Base-by-base conservation (phyloP, 345 rosid genomes). In the Eucalyptus regnans region DNA sequence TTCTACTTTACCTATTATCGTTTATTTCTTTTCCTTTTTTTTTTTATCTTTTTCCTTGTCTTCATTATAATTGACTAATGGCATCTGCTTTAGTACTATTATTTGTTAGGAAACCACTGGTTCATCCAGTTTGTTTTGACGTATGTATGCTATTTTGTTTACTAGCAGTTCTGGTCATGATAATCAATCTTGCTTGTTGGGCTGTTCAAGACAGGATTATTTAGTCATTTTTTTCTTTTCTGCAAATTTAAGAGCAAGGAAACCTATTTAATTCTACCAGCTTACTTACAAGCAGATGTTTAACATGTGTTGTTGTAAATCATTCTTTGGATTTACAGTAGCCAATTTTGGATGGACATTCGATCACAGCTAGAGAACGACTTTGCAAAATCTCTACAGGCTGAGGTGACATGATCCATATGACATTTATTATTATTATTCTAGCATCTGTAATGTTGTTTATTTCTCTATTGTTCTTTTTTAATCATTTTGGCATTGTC, bases 271-370 rank as follows among this genome's bases (percentile, higher is more conserved):
- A 71, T 71, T 33, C 48, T 76, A 11, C 29, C 46, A 76, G 8
- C 8, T 12, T 41, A 41, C 84, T n/a, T 41, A 41, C 48, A 3
- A 20, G 22, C 7, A 20, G 84, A 76, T 8, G 9, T 41, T 76
- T 43, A 76, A 76, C 84, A 41, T 20, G 48, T 41, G 14, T 76
- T 76, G 7, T 41, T 41, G 15, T 41, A 41, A 41, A 22, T 41
- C 44, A 50, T 23, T 88, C 62, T 83, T 90, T 43, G 12, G 84
- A 89, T 93, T 66, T 93, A 92, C 95, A 97, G 99, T 94, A 94
- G 99, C 90, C 99, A 96, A 33, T 98, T 98, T 91, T 94, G 94
- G 88, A 88, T 90, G 81, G 99, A 95, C 87, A 94, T 98, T 90
- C 93, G 91, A 62, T 90, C 92, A 14, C 96, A 93, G 90, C 91